A percentile compares a stretch with the other conserved stretches of the same genome.
phyloP scores from a whole-genome alignment of 2,329 filamentous ascomycete species.

The Bipolaris gigantea region DNA sequence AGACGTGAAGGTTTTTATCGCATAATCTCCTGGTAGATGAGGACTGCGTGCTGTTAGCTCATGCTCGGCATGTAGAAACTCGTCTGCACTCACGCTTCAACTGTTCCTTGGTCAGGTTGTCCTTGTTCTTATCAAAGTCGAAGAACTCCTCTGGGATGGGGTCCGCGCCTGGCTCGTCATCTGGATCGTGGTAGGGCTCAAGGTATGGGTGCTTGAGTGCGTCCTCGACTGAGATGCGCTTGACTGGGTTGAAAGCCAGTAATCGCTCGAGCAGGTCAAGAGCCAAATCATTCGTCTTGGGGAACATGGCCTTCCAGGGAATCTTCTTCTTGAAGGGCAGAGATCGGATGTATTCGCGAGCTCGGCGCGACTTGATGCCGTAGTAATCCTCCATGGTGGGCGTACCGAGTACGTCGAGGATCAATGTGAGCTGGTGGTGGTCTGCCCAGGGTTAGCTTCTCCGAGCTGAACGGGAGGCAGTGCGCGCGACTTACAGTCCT shows the following conservation, averaged over 20 bases:
- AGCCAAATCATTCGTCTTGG: conserved; percentile 97
- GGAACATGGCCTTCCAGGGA: conserved; percentile 94
- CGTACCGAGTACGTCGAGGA: conserved; percentile 94
- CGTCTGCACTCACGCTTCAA: conserved; percentile 70
- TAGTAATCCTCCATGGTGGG: conserved; percentile 99
- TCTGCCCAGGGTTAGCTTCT: conserved; percentile 56
- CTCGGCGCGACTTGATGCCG: conserved; percentile 96
- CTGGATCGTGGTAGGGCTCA: conserved; percentile 97
- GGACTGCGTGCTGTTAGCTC: conserved; percentile 50
- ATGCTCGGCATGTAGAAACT: neutral
- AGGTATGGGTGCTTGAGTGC: conserved; percentile 97
- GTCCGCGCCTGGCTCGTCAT: conserved; percentile 94
- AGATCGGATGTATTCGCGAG: conserved; percentile 96
- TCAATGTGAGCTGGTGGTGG: conserved; percentile 96
- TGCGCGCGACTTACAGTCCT: conserved; percentile 73
- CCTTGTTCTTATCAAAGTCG: conserved; percentile 99
- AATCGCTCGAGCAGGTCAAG: conserved; percentile 94
- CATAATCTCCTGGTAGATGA: conserved; percentile 98
- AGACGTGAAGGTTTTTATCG: conserved; percentile 53
- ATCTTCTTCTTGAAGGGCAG: conserved; percentile 99
- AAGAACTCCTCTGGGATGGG: conserved; percentile 99
- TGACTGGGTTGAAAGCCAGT: conserved; percentile 95
- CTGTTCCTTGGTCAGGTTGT: conserved; percentile 96
- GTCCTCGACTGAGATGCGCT: conserved; percentile 97
- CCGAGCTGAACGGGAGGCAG: conserved; percentile 1